Evolutionary conservation across 1,284 basidiomycete genomes (phyloP).

Genomic region (Sanghuangporus sanghuang): DNA sequence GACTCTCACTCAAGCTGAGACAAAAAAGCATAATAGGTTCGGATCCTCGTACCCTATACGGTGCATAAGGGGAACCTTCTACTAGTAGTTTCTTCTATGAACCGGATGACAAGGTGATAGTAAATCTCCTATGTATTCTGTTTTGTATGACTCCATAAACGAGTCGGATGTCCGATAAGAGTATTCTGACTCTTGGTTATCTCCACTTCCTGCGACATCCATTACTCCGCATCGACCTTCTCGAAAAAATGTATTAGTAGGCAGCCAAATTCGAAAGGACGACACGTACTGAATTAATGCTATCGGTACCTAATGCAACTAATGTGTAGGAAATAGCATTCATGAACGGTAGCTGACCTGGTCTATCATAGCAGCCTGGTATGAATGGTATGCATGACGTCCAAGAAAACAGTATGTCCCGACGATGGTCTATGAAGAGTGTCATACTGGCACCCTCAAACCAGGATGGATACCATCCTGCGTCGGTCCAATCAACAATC

Average conservation of each 20-base stretch:
- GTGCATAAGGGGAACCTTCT: neutral
- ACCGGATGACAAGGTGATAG: too few species aligned
- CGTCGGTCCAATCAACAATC: slow-evolving; percentile 27
- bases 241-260: neutral
- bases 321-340: neutral
- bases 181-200: neutral
- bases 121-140: too few species aligned
- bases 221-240: neutral
- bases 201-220: neutral
- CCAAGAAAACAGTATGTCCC: neutral
- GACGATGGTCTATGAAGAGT: neutral
- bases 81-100: neutral
- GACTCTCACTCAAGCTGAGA: too few species aligned
- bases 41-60: neutral
- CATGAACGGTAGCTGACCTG: neutral
- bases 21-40: neutral
- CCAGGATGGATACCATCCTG: slow-evolving; percentile 29
- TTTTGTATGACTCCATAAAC: too few species aligned
- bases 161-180: neutral
- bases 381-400: neutral
- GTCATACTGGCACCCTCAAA: slow-evolving; percentile 21
- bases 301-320: neutral
- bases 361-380: neutral
- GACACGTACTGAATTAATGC: neutral
- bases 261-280: neutral